A percentile compares a stretch with the other conserved stretches of the same genome.
Evolutionary conservation across 2,329 filamentous ascomycete species (phyloP).

Genomic region (Xylaria sp.): DNA sequence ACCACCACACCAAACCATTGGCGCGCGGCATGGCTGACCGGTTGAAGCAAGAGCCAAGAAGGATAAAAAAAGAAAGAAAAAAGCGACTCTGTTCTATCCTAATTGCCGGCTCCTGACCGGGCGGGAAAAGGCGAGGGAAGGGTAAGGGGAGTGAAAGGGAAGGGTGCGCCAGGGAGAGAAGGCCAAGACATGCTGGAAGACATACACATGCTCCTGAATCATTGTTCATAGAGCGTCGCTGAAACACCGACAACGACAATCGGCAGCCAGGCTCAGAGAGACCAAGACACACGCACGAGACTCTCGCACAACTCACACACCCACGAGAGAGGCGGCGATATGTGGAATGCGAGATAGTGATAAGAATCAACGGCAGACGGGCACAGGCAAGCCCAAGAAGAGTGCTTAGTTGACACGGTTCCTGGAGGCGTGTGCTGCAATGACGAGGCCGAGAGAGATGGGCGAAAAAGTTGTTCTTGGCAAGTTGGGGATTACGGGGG

Average conservation of each 20-base stretch:
- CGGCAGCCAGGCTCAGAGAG: conserved; percentile 15
- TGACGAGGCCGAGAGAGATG: conserved; percentile 27
- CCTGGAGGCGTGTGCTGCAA: conserved; percentile 3
- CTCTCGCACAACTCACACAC: neutral
- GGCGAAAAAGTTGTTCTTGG: conserved; percentile 42
- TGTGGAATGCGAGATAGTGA: conserved; percentile 9
- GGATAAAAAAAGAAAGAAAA: conserved; percentile 1
- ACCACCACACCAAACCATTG: conserved; percentile 30
- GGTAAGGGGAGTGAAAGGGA: neutral
- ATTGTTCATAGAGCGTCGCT: conserved; percentile 37
- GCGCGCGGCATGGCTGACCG: conserved; percentile 11
- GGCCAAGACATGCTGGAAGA: conserved; percentile 30
- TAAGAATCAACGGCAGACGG: neutral
- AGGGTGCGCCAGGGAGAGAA: neutral
- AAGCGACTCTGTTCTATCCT: neutral
- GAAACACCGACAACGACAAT: conserved; percentile 37
- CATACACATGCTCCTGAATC: conserved; percentile 44
- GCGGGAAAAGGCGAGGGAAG: neutral
- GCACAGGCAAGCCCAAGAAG: conserved; percentile 8
- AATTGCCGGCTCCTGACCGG: neutral
- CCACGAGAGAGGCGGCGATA: conserved; percentile 8
- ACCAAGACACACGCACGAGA: conserved; percentile 3
- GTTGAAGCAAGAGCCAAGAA: conserved; percentile 17
- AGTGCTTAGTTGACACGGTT: conserved; percentile 14
- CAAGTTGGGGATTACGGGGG: conserved; percentile 42